A percentile compares a stretch with the other conserved stretches of the same genome.
phyloP scores from a whole-genome alignment of 257 asterid species.

The Galeopsis tetrahit region DNA sequence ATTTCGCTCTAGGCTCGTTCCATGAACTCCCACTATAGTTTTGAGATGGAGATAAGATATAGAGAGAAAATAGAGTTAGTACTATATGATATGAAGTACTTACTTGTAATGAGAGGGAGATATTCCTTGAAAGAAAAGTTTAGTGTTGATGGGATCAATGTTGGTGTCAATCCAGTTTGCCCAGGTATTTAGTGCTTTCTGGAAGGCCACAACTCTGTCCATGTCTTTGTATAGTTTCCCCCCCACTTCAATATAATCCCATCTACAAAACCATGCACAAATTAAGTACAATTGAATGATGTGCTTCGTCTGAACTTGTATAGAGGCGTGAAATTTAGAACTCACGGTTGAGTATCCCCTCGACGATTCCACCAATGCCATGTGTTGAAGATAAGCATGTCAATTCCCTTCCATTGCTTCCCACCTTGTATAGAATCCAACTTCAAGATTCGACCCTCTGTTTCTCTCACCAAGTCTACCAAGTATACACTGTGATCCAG shows the following conservation, averaged over 20 bases:
- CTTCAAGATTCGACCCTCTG: constrained; percentile 58
- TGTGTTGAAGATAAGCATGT: constrained; percentile 76
- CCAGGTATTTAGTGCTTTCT: constrained; percentile 79
- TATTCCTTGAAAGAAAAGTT: constrained; percentile 87
- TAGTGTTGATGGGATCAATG: constrained; percentile 64
- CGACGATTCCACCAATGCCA: constrained; percentile 96
- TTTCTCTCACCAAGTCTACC: constrained; percentile 65
- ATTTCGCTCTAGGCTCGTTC: constrained; percentile 62
- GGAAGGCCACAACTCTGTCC: constrained; percentile 81
- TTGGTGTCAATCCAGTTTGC: constrained; percentile 81
- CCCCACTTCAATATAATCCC: constrained; percentile 77
- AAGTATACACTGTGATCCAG: constrained; percentile 64
- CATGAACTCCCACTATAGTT: constrained; percentile 66
- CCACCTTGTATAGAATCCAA: constrained; percentile 71
- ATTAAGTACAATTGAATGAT: not conserved
- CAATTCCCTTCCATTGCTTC: constrained; percentile 65
- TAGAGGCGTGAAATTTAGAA: not conserved
- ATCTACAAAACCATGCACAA: constrained; percentile 43
- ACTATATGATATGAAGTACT: not conserved
- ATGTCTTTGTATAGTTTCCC: constrained; percentile 69
- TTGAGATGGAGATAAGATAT: not conserved
- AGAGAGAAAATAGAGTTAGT: too few species aligned
- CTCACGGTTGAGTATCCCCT: constrained; percentile 76
- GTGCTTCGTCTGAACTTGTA: not conserved
- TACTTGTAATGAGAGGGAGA: constrained; percentile 97